Conservation (phyloP, 1,139 yeast species). For the Blastobotrys serpentis region DNA sequence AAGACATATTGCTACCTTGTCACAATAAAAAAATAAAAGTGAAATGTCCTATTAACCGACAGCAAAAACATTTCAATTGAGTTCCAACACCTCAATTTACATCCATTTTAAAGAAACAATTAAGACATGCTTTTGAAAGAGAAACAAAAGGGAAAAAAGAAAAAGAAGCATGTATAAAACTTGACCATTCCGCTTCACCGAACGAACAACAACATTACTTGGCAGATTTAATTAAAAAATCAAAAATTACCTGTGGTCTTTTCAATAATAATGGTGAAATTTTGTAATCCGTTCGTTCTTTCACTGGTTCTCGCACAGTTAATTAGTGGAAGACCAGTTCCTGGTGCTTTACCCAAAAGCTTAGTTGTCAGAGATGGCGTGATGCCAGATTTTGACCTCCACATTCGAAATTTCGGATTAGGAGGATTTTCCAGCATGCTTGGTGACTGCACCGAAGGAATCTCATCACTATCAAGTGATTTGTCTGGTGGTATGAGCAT, state of each 20-base stretch:
- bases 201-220: too few species aligned
- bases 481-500: slow-evolving; percentile 3
- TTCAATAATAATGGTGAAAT: slow-evolving; percentile 5
- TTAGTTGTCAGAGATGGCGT: background rate
- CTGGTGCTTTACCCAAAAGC: background rate
- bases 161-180: background rate
- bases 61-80: background rate
- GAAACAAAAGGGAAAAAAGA: background rate
- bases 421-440: slow-evolving; percentile 8
- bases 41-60: background rate
- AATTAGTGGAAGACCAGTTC: background rate
- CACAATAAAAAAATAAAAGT: background rate
- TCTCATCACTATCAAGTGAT: background rate
- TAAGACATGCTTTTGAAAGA: background rate
- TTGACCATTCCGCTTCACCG: background rate
- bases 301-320: slow-evolving; percentile 2
- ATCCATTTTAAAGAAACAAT: background rate
- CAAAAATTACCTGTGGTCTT: too few species aligned
- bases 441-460: slow-evolving; percentile 7
- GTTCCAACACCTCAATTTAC: background rate
- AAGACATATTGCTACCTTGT: too few species aligned
- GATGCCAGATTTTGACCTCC: slow-evolving; percentile 8
- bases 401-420: slow-evolving; percentile 6
- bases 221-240: too few species aligned
- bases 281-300: background rate